Conservation (phyloP, 176 grass and related monocot species). For the Eragrostis nindensis region DNA sequence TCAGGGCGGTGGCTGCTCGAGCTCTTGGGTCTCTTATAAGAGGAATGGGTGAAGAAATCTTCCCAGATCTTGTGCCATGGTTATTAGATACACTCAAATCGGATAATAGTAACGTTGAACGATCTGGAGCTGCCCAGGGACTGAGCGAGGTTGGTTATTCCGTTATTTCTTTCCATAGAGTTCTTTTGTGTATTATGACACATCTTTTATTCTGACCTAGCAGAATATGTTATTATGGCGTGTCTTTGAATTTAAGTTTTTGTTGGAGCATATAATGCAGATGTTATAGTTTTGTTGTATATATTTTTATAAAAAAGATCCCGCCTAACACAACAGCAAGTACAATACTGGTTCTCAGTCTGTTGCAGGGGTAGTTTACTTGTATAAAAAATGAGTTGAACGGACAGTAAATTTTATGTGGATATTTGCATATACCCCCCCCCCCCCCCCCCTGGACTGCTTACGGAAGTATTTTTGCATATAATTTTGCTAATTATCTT, state of each 20-base stretch:
- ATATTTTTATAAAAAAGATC: background rate
- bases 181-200: background rate
- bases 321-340: background rate
- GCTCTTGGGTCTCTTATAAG: slow-evolving; percentile 95
- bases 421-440: too few relatives aligned
- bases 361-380: background rate
- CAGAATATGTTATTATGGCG: slow-evolving; percentile 10
- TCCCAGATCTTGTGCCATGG: slow-evolving; percentile 97
- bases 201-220: slow-evolving; percentile 14
- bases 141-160: slow-evolving; percentile 78
- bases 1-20: slow-evolving; percentile 88
- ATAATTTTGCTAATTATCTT: slow-evolving; percentile 40
- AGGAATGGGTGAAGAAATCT: slow-evolving; percentile 95
- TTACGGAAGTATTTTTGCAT: background rate
- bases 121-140: slow-evolving; percentile 92
- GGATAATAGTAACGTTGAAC: slow-evolving; percentile 95
- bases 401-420: background rate
- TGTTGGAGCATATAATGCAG: slow-evolving; percentile 1
- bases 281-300: slow-evolving; percentile 15
- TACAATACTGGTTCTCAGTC: background rate
- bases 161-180: background rate
- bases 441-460: too few relatives aligned
- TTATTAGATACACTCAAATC: slow-evolving; percentile 98
- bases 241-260: slow-evolving; percentile 20
- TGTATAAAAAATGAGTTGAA: background rate